Evolutionary conservation across 2,329 filamentous ascomycete species (phyloP).

Genomic region (Fusarium keratoplasticum): DNA sequence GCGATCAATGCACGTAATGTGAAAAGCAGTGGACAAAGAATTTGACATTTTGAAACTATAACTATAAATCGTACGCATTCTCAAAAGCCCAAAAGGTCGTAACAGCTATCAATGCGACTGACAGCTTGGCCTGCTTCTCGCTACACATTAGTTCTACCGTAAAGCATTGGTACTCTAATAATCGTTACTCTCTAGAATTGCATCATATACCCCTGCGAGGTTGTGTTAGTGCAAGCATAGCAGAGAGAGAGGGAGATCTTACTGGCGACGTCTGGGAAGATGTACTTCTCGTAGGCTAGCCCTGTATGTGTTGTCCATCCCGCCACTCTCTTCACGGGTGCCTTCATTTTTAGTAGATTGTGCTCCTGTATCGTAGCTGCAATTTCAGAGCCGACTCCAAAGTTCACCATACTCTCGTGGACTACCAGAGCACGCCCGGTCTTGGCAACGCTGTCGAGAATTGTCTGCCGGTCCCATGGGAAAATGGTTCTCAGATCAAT

Average conservation of each 20-base stretch:
- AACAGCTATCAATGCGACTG: not conserved
- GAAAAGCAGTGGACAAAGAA: no score
- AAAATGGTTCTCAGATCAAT: slow-evolving; percentile 89
- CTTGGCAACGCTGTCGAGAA: slow-evolving; percentile 84
- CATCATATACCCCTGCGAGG: slow-evolving; percentile 72
- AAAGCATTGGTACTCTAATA: slow-evolving; percentile 58
- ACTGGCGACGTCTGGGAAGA: slow-evolving; percentile 87
- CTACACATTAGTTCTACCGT: not conserved
- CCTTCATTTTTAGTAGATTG: slow-evolving; percentile 83
- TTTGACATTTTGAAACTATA: no score
- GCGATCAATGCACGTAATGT: no score
- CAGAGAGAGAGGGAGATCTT: slow-evolving; percentile 55
- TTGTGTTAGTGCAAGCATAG: not conserved
- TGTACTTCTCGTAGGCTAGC: slow-evolving; percentile 80
- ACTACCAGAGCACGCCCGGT: slow-evolving; percentile 88
- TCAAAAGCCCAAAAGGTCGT: not conserved
- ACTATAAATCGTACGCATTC: not conserved
- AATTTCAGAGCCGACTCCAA: slow-evolving; percentile 87
- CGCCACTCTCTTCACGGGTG: slow-evolving; percentile 83
- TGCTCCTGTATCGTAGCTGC: slow-evolving; percentile 86
- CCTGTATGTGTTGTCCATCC: slow-evolving; percentile 88
- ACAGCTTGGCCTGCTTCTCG: not conserved
- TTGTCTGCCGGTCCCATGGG: slow-evolving; percentile 85
- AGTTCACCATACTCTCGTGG: slow-evolving; percentile 91
- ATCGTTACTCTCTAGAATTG: slow-evolving; percentile 72